Base-by-base conservation (phyloP, 2,329 filamentous ascomycete genomes). In the Cladophialophora exuberans region DNA sequence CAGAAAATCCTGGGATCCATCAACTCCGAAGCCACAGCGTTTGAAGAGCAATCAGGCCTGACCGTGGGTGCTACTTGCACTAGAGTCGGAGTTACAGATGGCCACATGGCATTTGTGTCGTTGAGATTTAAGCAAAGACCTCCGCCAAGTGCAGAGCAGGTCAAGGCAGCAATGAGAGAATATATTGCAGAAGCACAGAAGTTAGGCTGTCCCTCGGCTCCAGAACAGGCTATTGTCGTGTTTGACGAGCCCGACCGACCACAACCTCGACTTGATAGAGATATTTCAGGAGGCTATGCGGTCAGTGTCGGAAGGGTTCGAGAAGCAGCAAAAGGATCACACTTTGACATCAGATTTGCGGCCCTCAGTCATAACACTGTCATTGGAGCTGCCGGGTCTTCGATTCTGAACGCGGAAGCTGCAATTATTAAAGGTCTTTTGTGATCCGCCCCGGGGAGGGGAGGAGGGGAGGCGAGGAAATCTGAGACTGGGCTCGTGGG, bases 321-420 rank as follows among this genome's bases (percentile, higher is more conserved):
- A 42, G 86, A 93, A 71, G 92, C 96, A 66, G 88, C 90, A 65
- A 64, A 71, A 38, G 88, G 86, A 60, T 90, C 89, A 17, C 87
- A 96, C 62, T 97, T 97, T 67, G 94, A 97, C 69, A 83, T 97
- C 70, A 92, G 95, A 72, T 97, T 97, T 73, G 92, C 94, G 59
- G 90, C 91, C 20, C 77, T 97, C 64, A 96, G 90, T 69, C 94
- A 97, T 68, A 89, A 89, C 68, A 89, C 93, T 59, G 88, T 99
- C 52, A 93, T 99, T 70, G 93, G 93, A 62, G 94, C 94, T 26
- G 92, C 93, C n/a, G 94, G 94, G 9, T 95, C 90, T 1, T 96
- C 90, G 26, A 96, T 97, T 73, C 74, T 97, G 65, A 97, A 97
- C 67, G 91, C 92, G 23, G 93, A 97, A 73, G 90, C 91, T 23